Conservation (phyloP, 2,329 filamentous ascomycete genomes). For the Fonsecaea nubica region DNA sequence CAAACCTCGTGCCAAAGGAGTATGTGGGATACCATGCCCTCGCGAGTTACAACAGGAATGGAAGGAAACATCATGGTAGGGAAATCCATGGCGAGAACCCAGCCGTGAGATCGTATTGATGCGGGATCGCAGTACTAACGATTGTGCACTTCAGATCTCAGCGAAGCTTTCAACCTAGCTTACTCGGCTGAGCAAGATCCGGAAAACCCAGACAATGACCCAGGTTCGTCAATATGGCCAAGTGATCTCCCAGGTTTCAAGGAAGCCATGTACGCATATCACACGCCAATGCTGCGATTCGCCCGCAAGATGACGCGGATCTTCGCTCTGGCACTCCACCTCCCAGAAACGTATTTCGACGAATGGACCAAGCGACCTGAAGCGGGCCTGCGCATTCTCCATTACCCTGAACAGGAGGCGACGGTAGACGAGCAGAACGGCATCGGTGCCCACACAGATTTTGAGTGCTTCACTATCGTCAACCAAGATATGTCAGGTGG, state of each 20-base stretch:
- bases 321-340: slow-evolving; percentile 51
- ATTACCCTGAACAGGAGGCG: slow-evolving; percentile 51
- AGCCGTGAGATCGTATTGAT: background rate
- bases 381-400: slow-evolving; percentile 48
- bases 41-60: slow-evolving; percentile 27
- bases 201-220: slow-evolving; percentile 13
- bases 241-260: slow-evolving; percentile 36
- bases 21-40: slow-evolving; percentile 30
- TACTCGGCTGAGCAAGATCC: slow-evolving; percentile 25
- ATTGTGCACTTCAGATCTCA: slow-evolving; percentile 17
- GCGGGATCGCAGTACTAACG: background rate
- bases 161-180: slow-evolving; percentile 33
- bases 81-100: background rate
- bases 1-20: slow-evolving; percentile 29
- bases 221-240: slow-evolving; percentile 26
- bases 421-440: slow-evolving; percentile 47
- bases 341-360: slow-evolving; percentile 53
- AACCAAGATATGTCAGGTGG: slow-evolving; percentile 54
- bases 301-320: slow-evolving; percentile 47
- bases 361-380: slow-evolving; percentile 45
- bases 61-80: slow-evolving; percentile 29
- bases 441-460: slow-evolving; percentile 57
- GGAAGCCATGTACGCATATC: slow-evolving; percentile 29
- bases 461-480: slow-evolving; percentile 58
- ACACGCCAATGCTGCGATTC: slow-evolving; percentile 29